These are phyloP conservation scores for Ustilago shanxiensis DNA, from an alignment of 1,284 basidiomycete genomes.

Conservation along the genomic window DNA sequence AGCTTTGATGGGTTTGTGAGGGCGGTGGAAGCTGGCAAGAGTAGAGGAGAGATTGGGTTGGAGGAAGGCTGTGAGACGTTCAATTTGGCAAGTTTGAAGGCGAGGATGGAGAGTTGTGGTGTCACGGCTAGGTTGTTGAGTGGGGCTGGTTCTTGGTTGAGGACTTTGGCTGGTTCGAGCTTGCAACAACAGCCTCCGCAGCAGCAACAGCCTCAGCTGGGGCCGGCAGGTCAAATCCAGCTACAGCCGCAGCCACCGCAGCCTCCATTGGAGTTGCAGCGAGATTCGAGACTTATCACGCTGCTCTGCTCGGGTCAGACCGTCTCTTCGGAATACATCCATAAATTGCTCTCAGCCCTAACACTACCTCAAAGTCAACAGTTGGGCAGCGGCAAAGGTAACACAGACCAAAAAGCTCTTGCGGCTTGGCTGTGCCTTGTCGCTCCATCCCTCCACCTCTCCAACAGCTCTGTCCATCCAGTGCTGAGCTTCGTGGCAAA, in stretches of 20 bases:
- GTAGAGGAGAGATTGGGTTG: not conserved
- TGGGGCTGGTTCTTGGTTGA: slow-evolving; percentile 15
- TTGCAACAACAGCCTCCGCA: not conserved
- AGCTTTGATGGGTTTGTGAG: slow-evolving; percentile 24
- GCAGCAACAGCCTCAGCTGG: not conserved
- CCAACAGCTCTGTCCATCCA: not conserved
- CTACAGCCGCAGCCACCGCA: not conserved
- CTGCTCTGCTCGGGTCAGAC: not conserved
- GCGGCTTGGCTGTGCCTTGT: slow-evolving; percentile 25
- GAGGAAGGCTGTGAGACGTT: slow-evolving; percentile 37
- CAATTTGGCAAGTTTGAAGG: slow-evolving; percentile 19
- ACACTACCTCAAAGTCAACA: not conserved
- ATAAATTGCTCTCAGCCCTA: not conserved
- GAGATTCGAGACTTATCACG: slow-evolving; percentile 2
- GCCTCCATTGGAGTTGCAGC: not conserved
- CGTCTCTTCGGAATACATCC: not conserved
- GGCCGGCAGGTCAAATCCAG: not conserved
- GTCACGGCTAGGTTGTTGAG: slow-evolving; percentile 22
- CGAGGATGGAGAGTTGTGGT: slow-evolving; percentile 31
- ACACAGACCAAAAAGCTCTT: slow-evolving; percentile 28
- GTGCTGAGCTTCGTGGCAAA: slow-evolving; percentile 18
- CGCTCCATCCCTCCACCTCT: not conserved
- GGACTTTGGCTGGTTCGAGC: not conserved
- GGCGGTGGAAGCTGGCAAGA: not conserved
- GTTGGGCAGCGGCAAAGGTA: not conserved